Evolutionary conservation across 345 rosid genomes (phyloP).

Genomic region (Gossypium ekmanianum): DNA sequence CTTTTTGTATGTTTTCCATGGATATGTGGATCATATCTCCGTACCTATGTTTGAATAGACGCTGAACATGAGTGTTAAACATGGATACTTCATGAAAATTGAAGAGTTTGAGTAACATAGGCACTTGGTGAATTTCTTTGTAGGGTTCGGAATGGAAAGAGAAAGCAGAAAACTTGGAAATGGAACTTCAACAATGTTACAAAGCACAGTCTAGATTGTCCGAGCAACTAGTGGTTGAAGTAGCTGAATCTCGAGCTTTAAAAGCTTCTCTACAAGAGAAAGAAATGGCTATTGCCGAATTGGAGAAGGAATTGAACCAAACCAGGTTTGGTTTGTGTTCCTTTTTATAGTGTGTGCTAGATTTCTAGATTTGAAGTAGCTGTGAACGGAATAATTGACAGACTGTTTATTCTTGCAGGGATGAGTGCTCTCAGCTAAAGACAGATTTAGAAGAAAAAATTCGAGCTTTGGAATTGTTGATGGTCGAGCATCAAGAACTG

Average conservation of each 20-base stretch:
- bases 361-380: neutral
- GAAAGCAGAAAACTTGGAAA: conserved; percentile 69
- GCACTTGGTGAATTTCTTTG: conserved; percentile 11
- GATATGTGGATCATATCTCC: no score
- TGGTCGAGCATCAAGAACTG: conserved; percentile 58
- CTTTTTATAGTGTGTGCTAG: neutral
- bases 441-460: conserved; percentile 62
- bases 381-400: conserved; percentile 1
- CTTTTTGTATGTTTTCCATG: no score
- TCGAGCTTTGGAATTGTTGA: conserved; percentile 54
- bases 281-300: conserved; percentile 42
- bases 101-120: no score
- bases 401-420: conserved; percentile 39
- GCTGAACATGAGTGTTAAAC: no score
- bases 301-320: conserved; percentile 47
- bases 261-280: conserved; percentile 73
- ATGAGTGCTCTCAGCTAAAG: conserved; percentile 52
- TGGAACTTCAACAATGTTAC: conserved; percentile 87
- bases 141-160: conserved; percentile 98
- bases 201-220: conserved; percentile 88
- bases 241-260: conserved; percentile 68
- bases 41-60: no score
- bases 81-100: no score
- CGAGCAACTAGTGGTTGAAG: conserved; percentile 86
- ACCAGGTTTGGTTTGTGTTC: conserved; percentile 40